Conservation (phyloP, 2,329 filamentous ascomycete genomes). For the Alternaria triticina region DNA sequence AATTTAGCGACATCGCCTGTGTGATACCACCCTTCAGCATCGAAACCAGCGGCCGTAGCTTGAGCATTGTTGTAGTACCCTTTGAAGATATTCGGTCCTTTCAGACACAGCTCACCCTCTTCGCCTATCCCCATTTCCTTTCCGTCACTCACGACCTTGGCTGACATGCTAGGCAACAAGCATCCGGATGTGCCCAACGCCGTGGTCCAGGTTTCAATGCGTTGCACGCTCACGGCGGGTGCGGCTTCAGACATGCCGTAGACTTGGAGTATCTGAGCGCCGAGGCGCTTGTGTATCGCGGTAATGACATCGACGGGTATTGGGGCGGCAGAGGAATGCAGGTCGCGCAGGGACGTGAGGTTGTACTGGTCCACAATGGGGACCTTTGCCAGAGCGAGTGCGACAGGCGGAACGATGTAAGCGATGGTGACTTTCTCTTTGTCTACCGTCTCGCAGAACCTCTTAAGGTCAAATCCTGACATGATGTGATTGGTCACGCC, state of each 20-base stretch:
- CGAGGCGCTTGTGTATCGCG: not conserved
- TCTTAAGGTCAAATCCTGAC: not conserved
- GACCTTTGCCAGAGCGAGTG: not conserved
- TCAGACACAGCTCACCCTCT: not conserved
- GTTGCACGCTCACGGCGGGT: not conserved
- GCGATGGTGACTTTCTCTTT: not conserved
- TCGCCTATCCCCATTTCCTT: not conserved
- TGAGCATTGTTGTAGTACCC: not conserved
- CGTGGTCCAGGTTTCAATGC: slow-evolving; percentile 36
- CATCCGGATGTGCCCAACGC: slow-evolving; percentile 45
- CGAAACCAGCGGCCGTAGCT: not conserved
- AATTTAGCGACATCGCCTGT: slow-evolving; percentile 15
- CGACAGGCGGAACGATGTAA: not conserved
- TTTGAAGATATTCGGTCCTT: not conserved
- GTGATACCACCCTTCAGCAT: not conserved
- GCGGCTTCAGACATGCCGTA: not conserved
- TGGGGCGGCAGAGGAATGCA: not conserved
- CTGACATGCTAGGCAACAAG: slow-evolving; percentile 47
- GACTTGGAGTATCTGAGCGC: not conserved
- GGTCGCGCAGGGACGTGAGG: not conserved
- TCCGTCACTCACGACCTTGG: slow-evolving; percentile 9
- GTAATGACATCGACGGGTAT: not conserved
- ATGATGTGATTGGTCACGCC: not conserved
- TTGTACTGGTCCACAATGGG: not conserved
- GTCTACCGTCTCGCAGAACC: not conserved